phyloP scores from a whole-genome alignment of 345 rosid genomes.

The Eucalyptus pumila region DNA sequence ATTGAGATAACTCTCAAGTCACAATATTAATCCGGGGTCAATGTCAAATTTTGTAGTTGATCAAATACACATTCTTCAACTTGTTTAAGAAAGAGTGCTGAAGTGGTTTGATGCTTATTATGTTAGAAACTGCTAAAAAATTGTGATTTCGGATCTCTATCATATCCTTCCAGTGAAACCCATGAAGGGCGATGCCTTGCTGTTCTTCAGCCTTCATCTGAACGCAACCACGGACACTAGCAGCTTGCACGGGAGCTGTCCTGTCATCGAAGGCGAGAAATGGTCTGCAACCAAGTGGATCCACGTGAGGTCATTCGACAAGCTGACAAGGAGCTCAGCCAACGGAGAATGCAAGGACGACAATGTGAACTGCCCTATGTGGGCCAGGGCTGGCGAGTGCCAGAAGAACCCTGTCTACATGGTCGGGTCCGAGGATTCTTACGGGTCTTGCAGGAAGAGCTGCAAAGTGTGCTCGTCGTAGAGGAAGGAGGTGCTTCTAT shows the following conservation, averaged over 20 bases:
- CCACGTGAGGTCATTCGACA: conserved; percentile 68
- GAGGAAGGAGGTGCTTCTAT: background rate
- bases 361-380: conserved; percentile 29
- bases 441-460: conserved; percentile 79
- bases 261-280: conserved; percentile 35
- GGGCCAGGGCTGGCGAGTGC: conserved; percentile 83
- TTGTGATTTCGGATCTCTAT: background rate
- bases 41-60: background rate
- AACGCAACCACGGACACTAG: conserved; percentile 19
- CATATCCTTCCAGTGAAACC: conserved; percentile 22
- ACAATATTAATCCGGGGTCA: background rate
- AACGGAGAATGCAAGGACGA: conserved; percentile 39
- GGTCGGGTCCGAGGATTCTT: conserved; percentile 34
- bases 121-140: background rate
- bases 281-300: conserved; percentile 55
- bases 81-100: background rate
- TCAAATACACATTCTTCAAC: background rate
- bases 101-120: background rate
- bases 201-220: conserved; percentile 34
- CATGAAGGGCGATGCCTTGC: conserved; percentile 23
- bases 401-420: conserved; percentile 64
- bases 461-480: conserved; percentile 60
- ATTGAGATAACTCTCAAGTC: background rate
- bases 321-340: background rate
- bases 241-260: conserved; percentile 43